phyloP scores from a whole-genome alignment of 2,329 filamentous ascomycete species.

The Trichophyton equinum region DNA sequence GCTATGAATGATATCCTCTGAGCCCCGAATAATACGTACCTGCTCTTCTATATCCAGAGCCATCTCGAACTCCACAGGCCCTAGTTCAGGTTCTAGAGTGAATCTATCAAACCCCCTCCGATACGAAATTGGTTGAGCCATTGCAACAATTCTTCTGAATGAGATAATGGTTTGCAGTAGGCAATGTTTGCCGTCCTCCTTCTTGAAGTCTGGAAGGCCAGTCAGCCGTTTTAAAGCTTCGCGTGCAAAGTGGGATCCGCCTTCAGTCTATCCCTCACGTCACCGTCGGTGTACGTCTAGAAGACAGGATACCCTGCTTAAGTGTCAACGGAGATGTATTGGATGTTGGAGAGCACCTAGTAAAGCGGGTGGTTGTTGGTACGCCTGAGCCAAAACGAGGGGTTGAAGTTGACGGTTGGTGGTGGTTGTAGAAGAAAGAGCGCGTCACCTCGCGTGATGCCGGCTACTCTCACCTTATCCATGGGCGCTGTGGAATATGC shows the following conservation, averaged over 20 bases:
- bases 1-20: background rate
- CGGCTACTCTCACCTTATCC: background rate
- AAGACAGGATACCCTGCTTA: background rate
- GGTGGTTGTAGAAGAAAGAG: background rate
- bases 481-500: background rate
- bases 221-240: background rate
- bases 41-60: conserved; percentile 12
- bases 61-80: conserved; percentile 12
- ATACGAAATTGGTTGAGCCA: background rate
- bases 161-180: background rate
- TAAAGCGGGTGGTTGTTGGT: background rate
- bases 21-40: background rate
- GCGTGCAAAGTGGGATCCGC: background rate
- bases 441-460: background rate
- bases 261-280: too few relatives aligned
- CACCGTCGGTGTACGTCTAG: background rate
- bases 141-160: background rate
- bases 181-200: too few relatives aligned
- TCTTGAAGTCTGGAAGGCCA: too few relatives aligned
- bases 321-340: background rate
- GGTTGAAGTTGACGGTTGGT: background rate
- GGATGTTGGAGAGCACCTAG: too few relatives aligned
- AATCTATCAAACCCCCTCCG: background rate
- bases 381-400: background rate
- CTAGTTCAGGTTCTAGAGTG: conserved; percentile 4